A percentile compares a stretch with the other conserved stretches of the same genome.
These are phyloP conservation scores for Myrmaecium sp. DNA, from an alignment of 2,329 filamentous ascomycete species.

Conservation along the genomic window DNA sequence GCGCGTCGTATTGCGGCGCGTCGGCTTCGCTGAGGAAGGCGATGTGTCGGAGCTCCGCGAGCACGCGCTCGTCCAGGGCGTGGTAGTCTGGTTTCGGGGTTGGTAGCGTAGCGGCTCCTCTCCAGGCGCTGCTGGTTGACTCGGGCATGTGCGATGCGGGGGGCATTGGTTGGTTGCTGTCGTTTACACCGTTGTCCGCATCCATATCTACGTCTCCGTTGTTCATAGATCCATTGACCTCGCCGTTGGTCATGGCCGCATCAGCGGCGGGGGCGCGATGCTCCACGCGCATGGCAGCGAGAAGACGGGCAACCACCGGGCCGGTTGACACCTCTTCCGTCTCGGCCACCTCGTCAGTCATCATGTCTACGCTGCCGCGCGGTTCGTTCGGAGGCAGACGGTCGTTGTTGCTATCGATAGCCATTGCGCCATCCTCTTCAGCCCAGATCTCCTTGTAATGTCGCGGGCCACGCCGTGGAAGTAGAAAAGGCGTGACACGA, in stretches of 20 bases:
- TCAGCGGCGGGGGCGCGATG: slow-evolving; percentile 38
- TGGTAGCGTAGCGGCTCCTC: slow-evolving; percentile 54
- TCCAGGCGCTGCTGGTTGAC: slow-evolving; percentile 59
- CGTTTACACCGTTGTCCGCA: slow-evolving; percentile 20
- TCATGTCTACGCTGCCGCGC: slow-evolving; percentile 68
- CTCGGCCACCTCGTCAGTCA: slow-evolving; percentile 74
- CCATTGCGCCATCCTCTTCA: slow-evolving; percentile 73
- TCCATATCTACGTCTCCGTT: slow-evolving; percentile 32
- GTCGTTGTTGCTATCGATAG: slow-evolving; percentile 51
- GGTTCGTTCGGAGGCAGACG: slow-evolving; percentile 64
- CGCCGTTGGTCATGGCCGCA: slow-evolving; percentile 37
- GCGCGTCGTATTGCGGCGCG: slow-evolving; percentile 66
- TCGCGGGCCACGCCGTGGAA: slow-evolving; percentile 68
- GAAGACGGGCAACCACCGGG: slow-evolving; percentile 64
- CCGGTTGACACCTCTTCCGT: slow-evolving; percentile 81
- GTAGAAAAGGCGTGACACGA: slow-evolving; percentile 64
- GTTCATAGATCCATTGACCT: slow-evolving; percentile 28
- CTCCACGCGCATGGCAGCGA: slow-evolving; percentile 69
- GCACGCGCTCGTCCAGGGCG: slow-evolving; percentile 76
- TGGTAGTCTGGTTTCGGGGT: slow-evolving; percentile 60
- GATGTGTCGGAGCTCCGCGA: slow-evolving; percentile 79
- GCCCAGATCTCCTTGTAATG: slow-evolving; percentile 87
- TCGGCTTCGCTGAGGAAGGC: slow-evolving; percentile 70
- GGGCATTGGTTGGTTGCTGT: slow-evolving; percentile 28
- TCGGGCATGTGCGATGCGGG: slow-evolving; percentile 70